Percentiles rank a stretch among this genome's conserved stretches.
Evolutionary conservation across 805 yeast species (phyloP).

Genomic region (Myxozyma udenii): DNA sequence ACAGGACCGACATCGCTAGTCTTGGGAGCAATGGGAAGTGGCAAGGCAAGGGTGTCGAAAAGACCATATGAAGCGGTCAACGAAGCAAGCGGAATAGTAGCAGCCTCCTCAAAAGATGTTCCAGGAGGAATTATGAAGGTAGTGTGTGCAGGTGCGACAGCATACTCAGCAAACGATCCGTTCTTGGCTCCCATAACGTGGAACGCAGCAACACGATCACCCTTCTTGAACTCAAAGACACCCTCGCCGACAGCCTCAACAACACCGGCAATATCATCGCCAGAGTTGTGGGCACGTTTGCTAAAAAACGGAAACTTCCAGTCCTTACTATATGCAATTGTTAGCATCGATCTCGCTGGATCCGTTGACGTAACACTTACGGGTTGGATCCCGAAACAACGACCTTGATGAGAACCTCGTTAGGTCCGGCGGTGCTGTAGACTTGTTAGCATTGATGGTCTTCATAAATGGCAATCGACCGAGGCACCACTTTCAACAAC

Average conservation of each 20-base stretch:
- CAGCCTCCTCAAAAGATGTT: slow-evolving; percentile 13
- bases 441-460: background rate
- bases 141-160: slow-evolving; percentile 7
- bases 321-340: slow-evolving; percentile 2
- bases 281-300: slow-evolving; percentile 10
- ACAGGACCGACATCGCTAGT: slow-evolving; percentile 3
- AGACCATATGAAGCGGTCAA: slow-evolving; percentile 12
- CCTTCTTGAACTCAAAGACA: slow-evolving; percentile 14
- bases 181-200: slow-evolving; percentile 6
- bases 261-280: slow-evolving; percentile 17
- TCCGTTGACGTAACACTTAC: background rate
- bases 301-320: slow-evolving; percentile 13
- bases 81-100: slow-evolving; percentile 14
- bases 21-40: slow-evolving; percentile 7
- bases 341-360: background rate
- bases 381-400: slow-evolving; percentile 15
- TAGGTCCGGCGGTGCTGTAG: background rate
- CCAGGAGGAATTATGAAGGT: slow-evolving; percentile 7
- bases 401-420: slow-evolving; percentile 18
- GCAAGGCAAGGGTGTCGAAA: slow-evolving; percentile 4
- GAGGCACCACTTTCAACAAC: background rate
- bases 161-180: slow-evolving; percentile 19
- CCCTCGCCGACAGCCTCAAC: slow-evolving; percentile 11
- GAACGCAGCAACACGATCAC: slow-evolving; percentile 19
- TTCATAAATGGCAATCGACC: no score